Base-by-base conservation (phyloP, 129 eudicot genomes). In the Glebionis coronaria region DNA sequence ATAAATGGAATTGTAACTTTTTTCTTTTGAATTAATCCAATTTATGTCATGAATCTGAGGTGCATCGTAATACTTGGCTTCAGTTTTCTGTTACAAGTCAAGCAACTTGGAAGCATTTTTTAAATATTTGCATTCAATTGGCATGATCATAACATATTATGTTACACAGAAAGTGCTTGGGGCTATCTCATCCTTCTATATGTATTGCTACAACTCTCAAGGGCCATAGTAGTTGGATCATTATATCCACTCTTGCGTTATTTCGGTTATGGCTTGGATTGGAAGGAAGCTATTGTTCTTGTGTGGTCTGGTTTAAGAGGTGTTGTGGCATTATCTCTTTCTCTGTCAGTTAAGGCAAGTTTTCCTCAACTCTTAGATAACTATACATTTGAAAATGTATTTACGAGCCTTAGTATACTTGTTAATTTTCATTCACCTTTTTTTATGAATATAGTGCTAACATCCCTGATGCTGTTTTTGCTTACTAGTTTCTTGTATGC, bases 181-280 rank as follows among this genome's bases (percentile, higher is more conserved):
- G 98, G 98, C 31, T 92, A 92, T 72, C 89, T 88, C 15, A 50
- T 86, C 58, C 98, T 92, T 68, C 91, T 92, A 4, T 92, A 92
- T 42, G 79, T 84, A 21, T 71, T 80, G 58, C 84, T 92, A 72
- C 98, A 82, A 80, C 74, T 92, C 31, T 78, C 98, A 25, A 70
- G 98, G 58, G 49, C 65, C 25, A 78, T 75, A 21, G 91, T 86
- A 15, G 95, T 92, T 67, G 96, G 82, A 51, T 67, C 88, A 54
- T 78, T 92, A 74, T 92, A 70, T 65, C 98, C 98, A 15, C 78
- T 72, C 59, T 69, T 92, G 44, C 81, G 80, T 45, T 85, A 82
- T 77, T 84, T 86, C 77, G 98, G 98, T 54, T 92, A 92, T 76
- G 98, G 98, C 44, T 66, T 92, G 78, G 90, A 92, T 61, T 92